Evolutionary conservation across 345 rosid genomes (phyloP), one percentile per base, ranked within the genome.

Genomic region (thale cress (Arabidopsis thaliana)): DNA sequence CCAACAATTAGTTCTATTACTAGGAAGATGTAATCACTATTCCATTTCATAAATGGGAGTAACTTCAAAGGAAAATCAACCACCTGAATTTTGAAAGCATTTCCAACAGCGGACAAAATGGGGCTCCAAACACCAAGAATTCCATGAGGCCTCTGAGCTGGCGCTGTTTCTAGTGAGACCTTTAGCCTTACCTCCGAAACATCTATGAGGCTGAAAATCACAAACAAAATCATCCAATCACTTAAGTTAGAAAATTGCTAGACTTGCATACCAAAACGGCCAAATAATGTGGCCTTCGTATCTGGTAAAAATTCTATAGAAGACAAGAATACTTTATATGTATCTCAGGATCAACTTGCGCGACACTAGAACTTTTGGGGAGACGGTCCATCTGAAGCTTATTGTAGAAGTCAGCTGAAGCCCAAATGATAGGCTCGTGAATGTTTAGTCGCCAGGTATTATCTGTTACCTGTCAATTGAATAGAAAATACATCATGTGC

Each of bases 371-470:
- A 78, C 89, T 89, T 79, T 85, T 82, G 37, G 97, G 96, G 25
- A 92, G 59, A 67, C 85, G 90, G 77, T 87, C 87, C 71, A 95
- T 77, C 83, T 87, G 98, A 81, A 95, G 91, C 84, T 87, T 87
- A 72, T 78, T 81, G 81, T 84, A 95, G 74, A 95, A 85, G 77
- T 89, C 93, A 68, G 89, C 85, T 4, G 81, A 59, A n/a, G 93
- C 91, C 99, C 99, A 95, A 63, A 95, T 90, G 62, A 95, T 89
- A 25, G 99, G 99, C 82, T 95, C 99, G 79, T 95, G 97, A 75
- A 92, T 87, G 80, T 92, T 76, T 73, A 95, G 82, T 82, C 97
- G 88, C 99, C 96, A 95, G 58, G 82, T 78, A 80, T 84, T 85
- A 30, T 95, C 98, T 24, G 90, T 87, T 53, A 92, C 96, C 99